A percentile compares a stretch with the other conserved stretches of the same genome.
Conservation (phyloP, 768 basidiomycete genomes). For the Sarcomyxa edulis region DNA sequence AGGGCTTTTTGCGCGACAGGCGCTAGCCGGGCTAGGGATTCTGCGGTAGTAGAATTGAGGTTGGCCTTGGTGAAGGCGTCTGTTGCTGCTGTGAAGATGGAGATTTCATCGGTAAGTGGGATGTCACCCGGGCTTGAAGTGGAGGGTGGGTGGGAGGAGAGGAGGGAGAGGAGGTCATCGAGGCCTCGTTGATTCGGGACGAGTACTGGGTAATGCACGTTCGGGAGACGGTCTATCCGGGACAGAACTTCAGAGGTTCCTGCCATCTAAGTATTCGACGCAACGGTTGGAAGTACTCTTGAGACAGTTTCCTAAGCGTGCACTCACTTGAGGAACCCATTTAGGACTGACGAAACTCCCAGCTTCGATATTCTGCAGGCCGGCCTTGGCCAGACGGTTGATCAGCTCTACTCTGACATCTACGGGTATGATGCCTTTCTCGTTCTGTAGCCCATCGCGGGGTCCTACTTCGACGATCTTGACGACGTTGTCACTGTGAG, state of each 20-base stretch:
- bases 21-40: slow-evolving; percentile 61
- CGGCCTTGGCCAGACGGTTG: slow-evolving; percentile 64
- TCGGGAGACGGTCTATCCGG: slow-evolving; percentile 43
- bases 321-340: slow-evolving; percentile 83
- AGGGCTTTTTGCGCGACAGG: slow-evolving; percentile 58
- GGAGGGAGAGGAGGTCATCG: slow-evolving; percentile 57
- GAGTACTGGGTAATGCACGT: slow-evolving; percentile 72
- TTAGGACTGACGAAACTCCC: slow-evolving; percentile 92
- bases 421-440: slow-evolving; percentile 66
- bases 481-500: slow-evolving; percentile 30
- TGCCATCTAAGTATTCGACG: slow-evolving; percentile 58
- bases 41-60: slow-evolving; percentile 68
- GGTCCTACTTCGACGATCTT: slow-evolving; percentile 89
- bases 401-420: slow-evolving; percentile 78
- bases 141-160: slow-evolving; percentile 22
- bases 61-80: slow-evolving; percentile 85
- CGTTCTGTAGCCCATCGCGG: slow-evolving; percentile 90
- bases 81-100: slow-evolving; percentile 86
- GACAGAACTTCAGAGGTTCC: slow-evolving; percentile 75
- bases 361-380: slow-evolving; percentile 66
- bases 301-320: too few species aligned
- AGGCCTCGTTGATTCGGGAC: slow-evolving; percentile 79
- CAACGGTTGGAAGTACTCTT: background rate
- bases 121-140: slow-evolving; percentile 27
- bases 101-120: slow-evolving; percentile 73